Evolutionary conservation across 2,329 filamentous ascomycete genomes (phyloP).

Genomic region (Cladosporium sp.): DNA sequence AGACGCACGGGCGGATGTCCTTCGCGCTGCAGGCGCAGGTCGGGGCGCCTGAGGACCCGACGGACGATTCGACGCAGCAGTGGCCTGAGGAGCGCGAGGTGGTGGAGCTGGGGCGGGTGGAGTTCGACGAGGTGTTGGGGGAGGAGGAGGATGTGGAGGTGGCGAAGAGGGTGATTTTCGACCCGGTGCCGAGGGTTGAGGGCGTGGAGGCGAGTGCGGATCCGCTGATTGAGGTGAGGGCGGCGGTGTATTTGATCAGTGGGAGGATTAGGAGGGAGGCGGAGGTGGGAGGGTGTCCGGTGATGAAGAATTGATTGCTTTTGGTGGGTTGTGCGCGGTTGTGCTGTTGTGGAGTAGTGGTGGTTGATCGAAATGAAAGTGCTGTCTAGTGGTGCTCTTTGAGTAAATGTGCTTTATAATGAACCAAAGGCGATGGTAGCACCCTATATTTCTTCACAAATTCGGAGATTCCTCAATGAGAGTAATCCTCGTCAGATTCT

Average conservation of each 20-base stretch:
- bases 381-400: no score
- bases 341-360: background rate
- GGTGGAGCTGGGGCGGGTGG: conserved; percentile 47
- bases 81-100: conserved; percentile 49
- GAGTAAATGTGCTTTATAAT: no score
- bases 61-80: conserved; percentile 43
- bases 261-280: conserved; percentile 48
- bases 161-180: conserved; percentile 51
- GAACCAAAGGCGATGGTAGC: no score
- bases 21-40: conserved; percentile 49
- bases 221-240: conserved; percentile 51
- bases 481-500: no score
- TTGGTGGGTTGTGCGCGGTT: background rate
- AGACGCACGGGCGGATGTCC: conserved; percentile 28
- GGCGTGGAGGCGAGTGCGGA: conserved; percentile 49
- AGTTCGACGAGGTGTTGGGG: conserved; percentile 34
- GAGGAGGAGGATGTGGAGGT: conserved; percentile 13
- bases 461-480: no score
- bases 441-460: no score
- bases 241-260: conserved; percentile 50
- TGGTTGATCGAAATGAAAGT: background rate
- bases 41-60: conserved; percentile 42
- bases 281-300: background rate
- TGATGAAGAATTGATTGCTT: background rate
- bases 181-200: conserved; percentile 51